Evolutionary conservation across 73 alveolate species (phyloP).

Genomic region (Urostyla sp.): DNA sequence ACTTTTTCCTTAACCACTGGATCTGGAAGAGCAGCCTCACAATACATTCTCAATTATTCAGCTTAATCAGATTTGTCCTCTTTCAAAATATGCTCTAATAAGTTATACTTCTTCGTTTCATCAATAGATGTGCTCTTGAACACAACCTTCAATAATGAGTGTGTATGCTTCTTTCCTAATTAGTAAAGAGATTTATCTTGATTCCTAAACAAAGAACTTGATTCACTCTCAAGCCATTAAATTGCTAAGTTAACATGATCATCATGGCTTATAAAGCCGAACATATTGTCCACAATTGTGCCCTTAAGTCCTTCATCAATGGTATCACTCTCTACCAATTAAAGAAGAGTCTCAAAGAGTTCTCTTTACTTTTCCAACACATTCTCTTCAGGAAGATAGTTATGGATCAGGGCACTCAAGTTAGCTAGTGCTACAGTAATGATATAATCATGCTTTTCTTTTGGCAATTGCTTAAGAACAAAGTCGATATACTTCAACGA

Average conservation of each 20-base stretch:
- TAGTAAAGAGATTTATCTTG: background rate
- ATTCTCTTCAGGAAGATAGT: constrained; percentile 30
- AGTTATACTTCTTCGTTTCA: constrained; percentile 1
- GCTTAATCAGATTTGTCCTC: constrained; percentile 54
- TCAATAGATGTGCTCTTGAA: background rate
- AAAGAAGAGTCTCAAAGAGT: constrained; percentile 33
- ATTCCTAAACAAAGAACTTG: background rate
- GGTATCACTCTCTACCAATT: background rate
- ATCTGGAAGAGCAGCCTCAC: constrained; percentile 56
- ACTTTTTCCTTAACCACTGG: constrained; percentile 35
- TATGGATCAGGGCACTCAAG: background rate
- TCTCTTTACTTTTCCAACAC: background rate
- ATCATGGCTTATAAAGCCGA: constrained; percentile 18
- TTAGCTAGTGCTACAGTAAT: constrained; percentile 10
- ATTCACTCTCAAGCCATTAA: constrained; percentile 28
- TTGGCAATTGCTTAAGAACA: background rate
- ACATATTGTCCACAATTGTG: constrained; percentile 11
- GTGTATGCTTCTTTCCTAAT: background rate
- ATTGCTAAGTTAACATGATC: constrained; percentile 23
- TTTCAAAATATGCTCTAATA: constrained; percentile 13
- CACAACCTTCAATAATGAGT: constrained; percentile 31
- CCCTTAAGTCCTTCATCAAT: background rate
- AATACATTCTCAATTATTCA: background rate
- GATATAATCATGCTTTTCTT: constrained; percentile 36
- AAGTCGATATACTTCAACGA: constrained; percentile 45